These are phyloP conservation scores for Sindora glabra DNA, from an alignment of 306 rosid species.

Conservation along the genomic window DNA sequence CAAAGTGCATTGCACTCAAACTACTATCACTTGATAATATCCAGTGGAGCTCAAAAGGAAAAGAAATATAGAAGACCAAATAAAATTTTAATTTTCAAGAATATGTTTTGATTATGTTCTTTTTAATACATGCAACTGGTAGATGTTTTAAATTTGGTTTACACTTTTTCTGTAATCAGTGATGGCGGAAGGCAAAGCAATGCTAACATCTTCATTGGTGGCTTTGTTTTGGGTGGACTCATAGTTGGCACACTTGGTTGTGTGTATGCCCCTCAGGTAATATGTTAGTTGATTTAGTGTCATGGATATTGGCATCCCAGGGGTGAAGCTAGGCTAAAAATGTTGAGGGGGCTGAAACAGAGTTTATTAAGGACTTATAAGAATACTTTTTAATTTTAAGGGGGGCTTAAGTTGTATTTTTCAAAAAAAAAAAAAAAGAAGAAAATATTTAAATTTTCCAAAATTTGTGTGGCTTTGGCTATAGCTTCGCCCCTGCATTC, in stretches of 20 bases:
- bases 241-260: slow-evolving; percentile 58
- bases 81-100: neutral
- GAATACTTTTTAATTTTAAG: too few species aligned
- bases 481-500: too few species aligned
- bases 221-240: slow-evolving; percentile 56
- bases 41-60: neutral
- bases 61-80: neutral
- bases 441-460: too few species aligned
- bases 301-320: too few species aligned
- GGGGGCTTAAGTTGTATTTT: too few species aligned
- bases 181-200: slow-evolving; percentile 30
- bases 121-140: too few species aligned
- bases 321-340: neutral
- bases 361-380: too few species aligned
- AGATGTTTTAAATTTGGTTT: too few species aligned
- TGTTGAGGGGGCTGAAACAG: neutral
- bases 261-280: slow-evolving; percentile 61
- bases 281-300: too few species aligned
- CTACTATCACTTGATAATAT: neutral
- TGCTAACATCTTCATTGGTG: slow-evolving; percentile 52
- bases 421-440: too few species aligned
- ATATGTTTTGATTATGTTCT: neutral
- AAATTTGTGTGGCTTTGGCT: too few species aligned
- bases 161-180: too few species aligned
- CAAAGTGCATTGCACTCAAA: neutral